Evolutionary conservation across 768 basidiomycete genomes (phyloP), one percentile per base, ranked within the genome.

Genomic region (Amanita polypyramis): DNA sequence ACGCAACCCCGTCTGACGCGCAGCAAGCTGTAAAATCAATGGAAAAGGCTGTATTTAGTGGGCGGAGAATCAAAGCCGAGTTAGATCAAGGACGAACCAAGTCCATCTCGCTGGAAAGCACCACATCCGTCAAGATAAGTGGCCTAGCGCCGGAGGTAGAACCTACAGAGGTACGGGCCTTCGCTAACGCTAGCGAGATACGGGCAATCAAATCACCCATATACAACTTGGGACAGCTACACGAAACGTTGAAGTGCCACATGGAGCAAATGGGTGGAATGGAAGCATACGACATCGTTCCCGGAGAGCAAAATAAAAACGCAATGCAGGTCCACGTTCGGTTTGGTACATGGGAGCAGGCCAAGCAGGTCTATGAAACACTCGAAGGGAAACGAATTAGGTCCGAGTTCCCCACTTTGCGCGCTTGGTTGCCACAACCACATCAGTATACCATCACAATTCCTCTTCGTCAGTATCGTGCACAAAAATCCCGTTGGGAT

Each of bases 381-480:
- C 62, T 80, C 32, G 57, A 62, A 4, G 58, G 61, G 5, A 64
- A 57, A 27, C 56, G 56, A 6, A 60, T 68, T 17, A 38, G 47
- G 7, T 58, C 51, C 25, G 62, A 63, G 1, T 64, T 62, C 32
- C 64, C 66, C 2, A 47, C 45, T 14, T 51, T 76, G 30, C 66
- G 65, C 49, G 53, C 71, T 15, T 64, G 64, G 25, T 69, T 77
- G 36, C 73, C 75, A 0, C 63, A 70, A 54, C 72, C 75, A 0
- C 63, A 75, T 52, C 63, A 72, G 43, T 82, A 79, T 58, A 65
- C 67, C n/a, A 70, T 77, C 39, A 63, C 59, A 23, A 70, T 80
- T 37, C 66, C 75, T 0, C 45, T 51, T 10, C 69, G 65, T 27
- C 79, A 80, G 50, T 77, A 74, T 59, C 57, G 61, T 20, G 72